Base-by-base conservation (phyloP, 352 stramenopile species). In the Discostella stelligera region DNA sequence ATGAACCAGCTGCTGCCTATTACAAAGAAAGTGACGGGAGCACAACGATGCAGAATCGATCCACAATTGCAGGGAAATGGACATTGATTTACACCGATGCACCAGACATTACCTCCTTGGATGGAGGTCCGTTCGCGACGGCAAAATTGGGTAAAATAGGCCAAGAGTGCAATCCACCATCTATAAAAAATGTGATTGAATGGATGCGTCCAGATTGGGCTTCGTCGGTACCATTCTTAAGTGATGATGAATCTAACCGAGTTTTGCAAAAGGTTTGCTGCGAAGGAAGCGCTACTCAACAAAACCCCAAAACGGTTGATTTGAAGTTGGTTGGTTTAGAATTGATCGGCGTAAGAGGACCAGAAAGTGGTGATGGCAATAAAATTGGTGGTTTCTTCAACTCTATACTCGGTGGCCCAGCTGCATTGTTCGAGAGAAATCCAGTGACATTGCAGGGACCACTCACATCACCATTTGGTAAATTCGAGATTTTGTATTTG, bases 131-230 rank as follows among this genome's bases (percentile, higher is more conserved):
- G 27, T 66, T 88, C 13, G 71, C 80, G 11, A 80, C 69, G 4
- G 69, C 82, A 49, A 84, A 86, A 58, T 60, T 94, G 10, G 89
- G 86, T 46, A 77, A 78, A 44, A 91, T 94, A 74, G 88, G 88
- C 25, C 56, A 94, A 75, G 85, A 92, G 63, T 91, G 85, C 66
- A 53, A 53, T 44, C 81, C 86, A 50, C 79, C 76, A 21, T 84
- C 71, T 25, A 88, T 94, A 39, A 91, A 89, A 53, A 94, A 94
- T 74, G 83, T 94, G 3, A 94, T 94, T 62, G 89, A 94, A 70
- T 94, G 83, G 80, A 69, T 75, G 56, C 64, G 73, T 68, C 84
- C 84, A 14, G 77, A 84, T 59, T 89, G 81, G 79, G 82, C 79
- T 13, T 66, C 59, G 48, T 74, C 59, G 10, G 62, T 90, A 44